Percentiles rank a stretch among this genome's conserved stretches.
phyloP scores from a whole-genome alignment of 352 stramenopile genomes.

The Phytophthora constricta region DNA sequence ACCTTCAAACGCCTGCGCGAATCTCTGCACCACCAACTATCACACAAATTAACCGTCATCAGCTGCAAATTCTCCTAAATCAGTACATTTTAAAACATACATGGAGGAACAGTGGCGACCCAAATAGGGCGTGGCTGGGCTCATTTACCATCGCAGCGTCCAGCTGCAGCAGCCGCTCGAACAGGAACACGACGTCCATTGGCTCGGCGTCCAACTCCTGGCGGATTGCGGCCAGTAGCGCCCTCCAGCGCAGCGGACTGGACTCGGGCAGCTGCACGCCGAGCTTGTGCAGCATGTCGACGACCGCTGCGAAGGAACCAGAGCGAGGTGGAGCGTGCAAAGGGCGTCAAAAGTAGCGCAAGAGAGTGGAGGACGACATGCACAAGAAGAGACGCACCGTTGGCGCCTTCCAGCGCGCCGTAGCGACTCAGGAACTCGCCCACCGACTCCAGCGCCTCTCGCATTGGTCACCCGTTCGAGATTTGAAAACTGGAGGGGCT shows the following conservation, averaged over 20 bases:
- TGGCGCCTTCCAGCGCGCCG: slow-evolving; percentile 47
- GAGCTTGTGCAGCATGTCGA: slow-evolving; percentile 49
- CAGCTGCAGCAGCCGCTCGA: slow-evolving; percentile 71
- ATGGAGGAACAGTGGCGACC: slow-evolving; percentile 68
- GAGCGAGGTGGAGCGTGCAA: background rate
- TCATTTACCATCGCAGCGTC: slow-evolving; percentile 37
- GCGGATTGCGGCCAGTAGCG: slow-evolving; percentile 55
- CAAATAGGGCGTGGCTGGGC: slow-evolving; percentile 51
- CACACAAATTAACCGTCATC: background rate
- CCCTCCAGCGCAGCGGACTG: slow-evolving; percentile 57
- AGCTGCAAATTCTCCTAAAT: background rate
- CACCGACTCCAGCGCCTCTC: slow-evolving; percentile 47
- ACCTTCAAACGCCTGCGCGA: slow-evolving; percentile 54
- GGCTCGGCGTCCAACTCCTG: slow-evolving; percentile 49
- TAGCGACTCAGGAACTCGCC: slow-evolving; percentile 61
- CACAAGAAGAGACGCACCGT: slow-evolving; percentile 25
- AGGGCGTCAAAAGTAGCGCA: background rate
- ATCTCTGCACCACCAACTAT: slow-evolving; percentile 70
- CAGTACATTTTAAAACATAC: slow-evolving; percentile 36
- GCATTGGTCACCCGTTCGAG: too few species aligned
- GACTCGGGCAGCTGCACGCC: slow-evolving; percentile 52
- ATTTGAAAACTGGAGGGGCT: too few species aligned
- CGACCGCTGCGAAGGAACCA: slow-evolving; percentile 35
- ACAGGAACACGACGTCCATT: slow-evolving; percentile 69
- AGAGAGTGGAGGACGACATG: slow-evolving; percentile 9